Percentiles rank a stretch among this genome's conserved stretches.
Evolutionary conservation across 352 stramenopile genomes (phyloP).

Genomic region (Phytophthora sp.): DNA sequence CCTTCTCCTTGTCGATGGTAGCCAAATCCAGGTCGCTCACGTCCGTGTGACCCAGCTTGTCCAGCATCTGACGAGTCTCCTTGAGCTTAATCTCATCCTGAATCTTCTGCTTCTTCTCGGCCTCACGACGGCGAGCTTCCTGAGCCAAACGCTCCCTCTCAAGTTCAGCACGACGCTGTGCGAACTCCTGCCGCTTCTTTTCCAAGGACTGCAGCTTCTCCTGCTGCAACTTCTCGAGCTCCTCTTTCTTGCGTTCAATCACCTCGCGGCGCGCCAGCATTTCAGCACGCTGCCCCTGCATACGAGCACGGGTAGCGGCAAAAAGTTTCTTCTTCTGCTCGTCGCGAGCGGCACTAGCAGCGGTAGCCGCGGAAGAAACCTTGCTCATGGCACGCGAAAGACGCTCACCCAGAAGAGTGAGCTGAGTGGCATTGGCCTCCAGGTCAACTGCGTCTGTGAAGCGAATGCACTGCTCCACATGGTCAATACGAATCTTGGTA

Average conservation of each 20-base stretch:
- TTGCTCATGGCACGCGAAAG: slow-evolving; percentile 67
- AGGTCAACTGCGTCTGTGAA: slow-evolving; percentile 85
- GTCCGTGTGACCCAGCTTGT: slow-evolving; percentile 80
- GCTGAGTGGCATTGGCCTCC: slow-evolving; percentile 77
- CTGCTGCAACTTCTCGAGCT: slow-evolving; percentile 94
- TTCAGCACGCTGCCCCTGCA: slow-evolving; percentile 81
- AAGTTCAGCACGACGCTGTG: slow-evolving; percentile 70
- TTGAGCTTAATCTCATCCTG: slow-evolving; percentile 95
- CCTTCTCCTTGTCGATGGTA: slow-evolving; percentile 80
- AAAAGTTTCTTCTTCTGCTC: slow-evolving; percentile 74
- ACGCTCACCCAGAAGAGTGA: slow-evolving; percentile 74
- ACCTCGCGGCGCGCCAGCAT: slow-evolving; percentile 92
- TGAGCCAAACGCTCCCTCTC: slow-evolving; percentile 78
- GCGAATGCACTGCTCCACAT: slow-evolving; percentile 84
- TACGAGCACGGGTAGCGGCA: slow-evolving; percentile 58
- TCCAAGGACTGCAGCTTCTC: slow-evolving; percentile 90
- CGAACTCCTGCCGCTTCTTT: slow-evolving; percentile 81
- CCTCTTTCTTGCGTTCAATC: slow-evolving; percentile 98
- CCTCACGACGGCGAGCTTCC: slow-evolving; percentile 87
- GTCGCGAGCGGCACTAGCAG: slow-evolving; percentile 12
- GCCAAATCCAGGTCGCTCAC: slow-evolving; percentile 73
- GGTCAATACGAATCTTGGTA: slow-evolving; percentile 86
- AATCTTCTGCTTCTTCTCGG: slow-evolving; percentile 96
- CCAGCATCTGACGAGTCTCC: slow-evolving; percentile 85
- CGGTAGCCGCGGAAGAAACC: slow-evolving; percentile 37